Evolutionary conservation across 495 filamentous ascomycete species (phyloP).

Genomic region (Hyaloscypha finlandica): DNA sequence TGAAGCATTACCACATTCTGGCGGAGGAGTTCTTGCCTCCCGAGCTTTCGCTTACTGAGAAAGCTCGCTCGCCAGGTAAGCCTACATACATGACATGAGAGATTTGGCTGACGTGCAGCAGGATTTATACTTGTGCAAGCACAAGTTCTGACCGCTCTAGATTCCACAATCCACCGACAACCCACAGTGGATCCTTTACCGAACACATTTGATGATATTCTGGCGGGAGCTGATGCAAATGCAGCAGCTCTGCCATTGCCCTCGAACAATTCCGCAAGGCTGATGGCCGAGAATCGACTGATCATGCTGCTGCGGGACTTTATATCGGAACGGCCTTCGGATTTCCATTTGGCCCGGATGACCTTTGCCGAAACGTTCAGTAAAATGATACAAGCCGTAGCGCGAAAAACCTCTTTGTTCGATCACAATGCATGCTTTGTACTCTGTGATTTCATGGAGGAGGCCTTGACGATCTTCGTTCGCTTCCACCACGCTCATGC

Average conservation of each 20-base stretch:
- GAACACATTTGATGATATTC: slow-evolving; percentile 75
- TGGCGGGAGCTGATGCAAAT: slow-evolving; percentile 71
- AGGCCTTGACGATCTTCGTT: slow-evolving; percentile 55
- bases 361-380: slow-evolving; percentile 82
- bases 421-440: slow-evolving; percentile 90
- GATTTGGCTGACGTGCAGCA: slow-evolving; percentile 7
- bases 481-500: slow-evolving; percentile 38
- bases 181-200: slow-evolving; percentile 57
- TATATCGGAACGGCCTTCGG: slow-evolving; percentile 65
- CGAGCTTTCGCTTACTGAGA: slow-evolving; percentile 58
- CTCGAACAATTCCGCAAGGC: slow-evolving; percentile 67
- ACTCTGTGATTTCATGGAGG: slow-evolving; percentile 90
- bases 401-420: slow-evolving; percentile 76
- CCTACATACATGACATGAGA: neutral
- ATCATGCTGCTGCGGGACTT: slow-evolving; percentile 87
- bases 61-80: slow-evolving; percentile 72
- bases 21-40: slow-evolving; percentile 76
- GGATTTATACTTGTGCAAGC: slow-evolving; percentile 77
- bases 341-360: slow-evolving; percentile 56
- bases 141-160: slow-evolving; percentile 79
- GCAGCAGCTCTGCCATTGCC: slow-evolving; percentile 67
- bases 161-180: slow-evolving; percentile 80
- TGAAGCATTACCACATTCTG: slow-evolving; percentile 86
- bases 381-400: slow-evolving; percentile 68
- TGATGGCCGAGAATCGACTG: slow-evolving; percentile 90